Conservation (phyloP, 108 stramenopile genomes). For the Nitzschia sp. region DNA sequence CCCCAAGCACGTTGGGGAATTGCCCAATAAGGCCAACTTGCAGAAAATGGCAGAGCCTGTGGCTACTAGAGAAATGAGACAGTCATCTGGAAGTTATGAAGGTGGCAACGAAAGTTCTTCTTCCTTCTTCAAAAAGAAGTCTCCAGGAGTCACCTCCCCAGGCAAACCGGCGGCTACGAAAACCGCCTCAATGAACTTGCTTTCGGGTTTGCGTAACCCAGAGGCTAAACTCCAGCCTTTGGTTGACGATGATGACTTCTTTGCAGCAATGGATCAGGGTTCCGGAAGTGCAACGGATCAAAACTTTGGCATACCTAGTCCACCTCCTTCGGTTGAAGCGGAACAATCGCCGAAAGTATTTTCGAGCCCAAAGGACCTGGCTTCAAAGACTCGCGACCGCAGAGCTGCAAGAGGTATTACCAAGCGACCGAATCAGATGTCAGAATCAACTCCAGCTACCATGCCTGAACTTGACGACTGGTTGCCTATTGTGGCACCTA, state of each 20-base stretch:
- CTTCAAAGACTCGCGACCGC: background rate
- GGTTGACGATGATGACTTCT: background rate
- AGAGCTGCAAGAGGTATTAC: background rate
- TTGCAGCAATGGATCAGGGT: background rate
- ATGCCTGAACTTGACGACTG: background rate
- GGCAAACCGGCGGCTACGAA: background rate
- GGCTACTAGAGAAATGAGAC: background rate
- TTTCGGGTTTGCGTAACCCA: background rate
- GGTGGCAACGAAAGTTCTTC: background rate
- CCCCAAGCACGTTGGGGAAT: background rate
- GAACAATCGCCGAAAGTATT: too few species aligned
- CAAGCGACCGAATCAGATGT: background rate
- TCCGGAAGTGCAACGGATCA: too few species aligned
- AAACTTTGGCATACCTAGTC: too few species aligned
- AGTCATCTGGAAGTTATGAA: conserved; percentile 7
- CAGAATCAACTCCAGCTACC: background rate
- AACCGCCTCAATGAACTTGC: background rate
- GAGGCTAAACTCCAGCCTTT: background rate
- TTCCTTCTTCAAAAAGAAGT: too few species aligned
- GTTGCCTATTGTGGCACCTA: conserved; percentile 11
- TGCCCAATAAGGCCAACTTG: conserved; percentile 14
- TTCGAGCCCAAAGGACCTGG: too few species aligned
- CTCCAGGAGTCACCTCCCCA: too few species aligned
- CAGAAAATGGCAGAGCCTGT: conserved; percentile 2
- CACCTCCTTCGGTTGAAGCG: too few species aligned